phyloP scores from a whole-genome alignment of 2,329 filamentous ascomycete genomes.

The Verticillium zaregamsianum region DNA sequence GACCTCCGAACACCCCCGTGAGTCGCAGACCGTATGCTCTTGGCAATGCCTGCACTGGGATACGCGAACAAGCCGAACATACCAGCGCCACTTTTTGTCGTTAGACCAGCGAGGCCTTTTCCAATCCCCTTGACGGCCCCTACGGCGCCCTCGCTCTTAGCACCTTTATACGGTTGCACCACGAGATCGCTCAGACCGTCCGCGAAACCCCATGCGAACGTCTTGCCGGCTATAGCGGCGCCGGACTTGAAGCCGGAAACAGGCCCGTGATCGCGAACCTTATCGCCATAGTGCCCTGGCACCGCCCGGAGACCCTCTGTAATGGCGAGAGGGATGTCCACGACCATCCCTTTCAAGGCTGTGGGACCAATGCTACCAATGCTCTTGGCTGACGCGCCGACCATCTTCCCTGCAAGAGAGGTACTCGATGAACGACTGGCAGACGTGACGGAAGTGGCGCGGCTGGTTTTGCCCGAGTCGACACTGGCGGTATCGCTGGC shows the following conservation, averaged over 20 bases:
- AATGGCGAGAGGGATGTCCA: slow-evolving; percentile 75
- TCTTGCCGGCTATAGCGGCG: slow-evolving; percentile 71
- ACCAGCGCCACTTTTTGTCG: slow-evolving; percentile 78
- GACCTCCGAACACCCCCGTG: slow-evolving; percentile 3
- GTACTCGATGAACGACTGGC: slow-evolving; percentile 11
- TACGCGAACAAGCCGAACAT: slow-evolving; percentile 21
- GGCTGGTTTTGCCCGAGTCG: neutral
- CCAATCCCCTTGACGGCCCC: slow-evolving; percentile 77
- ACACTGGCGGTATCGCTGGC: slow-evolving; percentile 18
- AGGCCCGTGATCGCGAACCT: slow-evolving; percentile 72
- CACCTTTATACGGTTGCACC: slow-evolving; percentile 67
- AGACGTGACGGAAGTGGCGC: no score
- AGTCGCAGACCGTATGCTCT: slow-evolving; percentile 8
- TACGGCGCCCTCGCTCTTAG: slow-evolving; percentile 38
- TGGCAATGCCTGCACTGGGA: slow-evolving; percentile 8
- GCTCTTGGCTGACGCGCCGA: slow-evolving; percentile 61
- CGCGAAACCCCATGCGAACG: slow-evolving; percentile 72
- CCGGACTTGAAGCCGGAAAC: slow-evolving; percentile 76
- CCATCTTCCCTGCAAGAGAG: slow-evolving; percentile 44
- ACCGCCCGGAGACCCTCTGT: slow-evolving; percentile 87
- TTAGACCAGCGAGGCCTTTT: slow-evolving; percentile 76
- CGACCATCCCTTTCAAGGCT: slow-evolving; percentile 72
- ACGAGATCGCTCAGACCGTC: slow-evolving; percentile 79
- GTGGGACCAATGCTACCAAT: slow-evolving; percentile 69
- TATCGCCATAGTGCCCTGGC: slow-evolving; percentile 79